Evolutionary conservation across 352 stramenopile genomes (phyloP).

Genomic region (Globisporangium sylvaticum): DNA sequence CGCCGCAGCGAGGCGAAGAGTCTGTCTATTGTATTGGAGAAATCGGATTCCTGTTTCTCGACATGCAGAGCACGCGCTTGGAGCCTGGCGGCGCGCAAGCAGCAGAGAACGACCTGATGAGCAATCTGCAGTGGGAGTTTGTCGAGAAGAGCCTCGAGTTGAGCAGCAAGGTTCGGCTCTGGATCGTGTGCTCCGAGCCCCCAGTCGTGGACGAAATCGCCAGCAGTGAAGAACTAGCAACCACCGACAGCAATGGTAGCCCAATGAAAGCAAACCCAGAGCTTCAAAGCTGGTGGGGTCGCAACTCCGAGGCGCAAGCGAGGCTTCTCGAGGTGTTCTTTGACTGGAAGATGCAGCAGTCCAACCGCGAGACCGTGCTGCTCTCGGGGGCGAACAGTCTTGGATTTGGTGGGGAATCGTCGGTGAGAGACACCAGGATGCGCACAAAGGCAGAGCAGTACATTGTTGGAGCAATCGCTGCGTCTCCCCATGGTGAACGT

Average conservation of each 20-base stretch:
- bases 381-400: constrained; percentile 34
- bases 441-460: constrained; percentile 39
- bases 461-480: constrained; percentile 35
- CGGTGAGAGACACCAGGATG: constrained; percentile 43
- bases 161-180: constrained; percentile 20
- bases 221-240: background rate
- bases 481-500: background rate
- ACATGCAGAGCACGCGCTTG: constrained; percentile 51
- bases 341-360: constrained; percentile 64
- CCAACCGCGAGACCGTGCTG: constrained; percentile 39
- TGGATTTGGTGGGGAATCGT: constrained; percentile 32
- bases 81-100: constrained; percentile 55
- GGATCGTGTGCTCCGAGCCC: constrained; percentile 51
- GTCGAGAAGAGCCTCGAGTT: constrained; percentile 41
- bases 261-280: constrained; percentile 3
- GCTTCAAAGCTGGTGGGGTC: constrained; percentile 37
- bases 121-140: constrained; percentile 56
- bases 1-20: constrained; percentile 58
- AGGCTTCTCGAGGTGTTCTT: constrained; percentile 52
- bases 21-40: constrained; percentile 38
- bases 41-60: constrained; percentile 56
- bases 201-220: constrained; percentile 38
- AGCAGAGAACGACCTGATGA: constrained; percentile 52
- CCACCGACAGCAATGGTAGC: background rate
- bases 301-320: constrained; percentile 29